These are phyloP conservation scores for Begonia loranthoides DNA, from an alignment of 306 rosid species.

Conservation along the genomic window DNA sequence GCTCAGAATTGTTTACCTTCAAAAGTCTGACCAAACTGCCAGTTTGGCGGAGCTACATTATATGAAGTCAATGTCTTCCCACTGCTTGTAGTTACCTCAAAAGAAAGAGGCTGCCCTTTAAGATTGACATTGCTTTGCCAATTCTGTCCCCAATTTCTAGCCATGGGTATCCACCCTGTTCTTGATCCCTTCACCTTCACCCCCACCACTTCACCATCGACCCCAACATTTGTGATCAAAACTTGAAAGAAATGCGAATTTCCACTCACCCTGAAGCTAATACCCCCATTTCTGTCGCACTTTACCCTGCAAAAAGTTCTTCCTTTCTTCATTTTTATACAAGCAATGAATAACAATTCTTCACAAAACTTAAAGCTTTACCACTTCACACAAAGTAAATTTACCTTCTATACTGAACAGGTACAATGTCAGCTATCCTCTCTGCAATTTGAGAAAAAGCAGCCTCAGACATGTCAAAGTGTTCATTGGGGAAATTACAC, in stretches of 20 bases:
- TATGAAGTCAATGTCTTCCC: constrained; percentile 71
- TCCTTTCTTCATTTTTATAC: too few species aligned
- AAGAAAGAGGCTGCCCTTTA: constrained; percentile 72
- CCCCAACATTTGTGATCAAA: constrained; percentile 66
- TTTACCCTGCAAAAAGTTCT: constrained; percentile 49
- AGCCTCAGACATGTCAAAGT: constrained; percentile 82
- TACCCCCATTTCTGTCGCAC: constrained; percentile 69
- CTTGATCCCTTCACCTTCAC: constrained; percentile 93
- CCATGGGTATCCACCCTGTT: constrained; percentile 95
- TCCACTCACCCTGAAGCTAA: constrained; percentile 67
- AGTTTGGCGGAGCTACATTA: constrained; percentile 63
- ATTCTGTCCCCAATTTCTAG: constrained; percentile 80
- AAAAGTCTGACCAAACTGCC: constrained; percentile 22
- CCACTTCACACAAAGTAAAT: too few species aligned
- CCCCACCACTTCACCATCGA: constrained; percentile 74
- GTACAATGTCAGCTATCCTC: constrained; percentile 72
- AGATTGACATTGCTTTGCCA: constrained; percentile 16
- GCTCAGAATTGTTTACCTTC: background rate
- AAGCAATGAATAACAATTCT: too few species aligned
- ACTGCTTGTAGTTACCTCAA: constrained; percentile 61
- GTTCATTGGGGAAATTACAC: constrained; percentile 90
- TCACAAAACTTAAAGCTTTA: too few species aligned
- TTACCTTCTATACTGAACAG: constrained; percentile 94
- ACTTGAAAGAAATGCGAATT: constrained; percentile 65
- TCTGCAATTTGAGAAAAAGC: constrained; percentile 78